Percentiles rank a stretch among this genome's conserved stretches.
Conservation (phyloP, 2,329 filamentous ascomycete species). For the Blastomyces percursus region DNA sequence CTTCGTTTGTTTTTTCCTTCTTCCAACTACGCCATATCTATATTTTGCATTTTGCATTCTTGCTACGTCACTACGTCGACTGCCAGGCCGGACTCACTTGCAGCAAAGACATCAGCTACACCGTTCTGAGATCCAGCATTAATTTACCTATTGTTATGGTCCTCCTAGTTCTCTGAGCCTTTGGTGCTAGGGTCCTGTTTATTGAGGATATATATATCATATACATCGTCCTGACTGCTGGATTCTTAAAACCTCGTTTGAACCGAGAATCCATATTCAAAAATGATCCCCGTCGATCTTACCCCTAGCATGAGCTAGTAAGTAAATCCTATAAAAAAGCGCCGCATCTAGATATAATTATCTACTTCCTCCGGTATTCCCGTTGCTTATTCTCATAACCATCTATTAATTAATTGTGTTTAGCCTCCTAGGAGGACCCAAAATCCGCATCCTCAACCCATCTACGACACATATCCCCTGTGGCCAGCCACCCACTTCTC, state of each 20-base stretch:
- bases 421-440: slow-evolving; percentile 10
- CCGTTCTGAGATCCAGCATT: not conserved
- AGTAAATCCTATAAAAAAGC: not conserved
- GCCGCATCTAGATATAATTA: not conserved
- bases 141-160: not conserved
- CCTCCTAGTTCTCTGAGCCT: not conserved
- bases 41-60: not conserved
- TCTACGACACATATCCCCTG: slow-evolving; percentile 10
- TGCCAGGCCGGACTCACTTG: not conserved
- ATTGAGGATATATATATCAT: not conserved
- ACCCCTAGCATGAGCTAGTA: not conserved
- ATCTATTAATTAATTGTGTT: not conserved
- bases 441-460: slow-evolving; percentile 8
- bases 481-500: slow-evolving; percentile 11
- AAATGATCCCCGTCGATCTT: not conserved
- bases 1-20: not conserved
- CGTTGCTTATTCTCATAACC: not conserved
- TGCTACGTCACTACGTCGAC: not conserved
- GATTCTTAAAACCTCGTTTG: not conserved
- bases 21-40: not conserved
- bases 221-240: not conserved
- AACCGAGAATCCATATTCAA: not conserved
- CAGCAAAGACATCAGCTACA: not conserved
- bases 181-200: not conserved
- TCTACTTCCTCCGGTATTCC: not conserved